phyloP scores from a whole-genome alignment of 106 monocot genomes.

The Acanthochlamys bracteata region DNA sequence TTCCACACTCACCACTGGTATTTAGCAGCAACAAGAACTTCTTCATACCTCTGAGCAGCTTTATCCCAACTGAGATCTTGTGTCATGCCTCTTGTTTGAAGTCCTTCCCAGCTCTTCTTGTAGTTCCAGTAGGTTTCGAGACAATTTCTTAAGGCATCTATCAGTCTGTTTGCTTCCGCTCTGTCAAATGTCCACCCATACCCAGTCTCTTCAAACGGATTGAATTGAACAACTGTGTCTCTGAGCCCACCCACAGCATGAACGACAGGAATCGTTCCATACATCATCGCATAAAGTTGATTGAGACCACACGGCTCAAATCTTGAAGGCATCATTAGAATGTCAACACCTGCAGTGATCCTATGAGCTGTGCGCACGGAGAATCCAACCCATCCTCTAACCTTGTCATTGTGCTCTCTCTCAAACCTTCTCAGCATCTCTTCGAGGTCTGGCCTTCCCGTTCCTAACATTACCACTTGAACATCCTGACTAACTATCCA shows the following conservation, averaged over 20 bases:
- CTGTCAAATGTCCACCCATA: constrained; percentile 79
- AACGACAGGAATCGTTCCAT: constrained; percentile 85
- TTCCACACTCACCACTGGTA: constrained; percentile 69
- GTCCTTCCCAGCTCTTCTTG: constrained; percentile 82
- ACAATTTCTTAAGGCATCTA: constrained; percentile 57
- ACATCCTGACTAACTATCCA: constrained; percentile 74
- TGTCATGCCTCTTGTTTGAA: constrained; percentile 73
- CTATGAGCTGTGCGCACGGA: constrained; percentile 71
- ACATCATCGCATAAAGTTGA: constrained; percentile 84
- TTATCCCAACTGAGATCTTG: constrained; percentile 89
- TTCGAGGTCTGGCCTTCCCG: constrained; percentile 73
- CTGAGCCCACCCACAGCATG: constrained; percentile 83
- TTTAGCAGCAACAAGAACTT: constrained; percentile 82
- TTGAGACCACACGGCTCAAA: constrained; percentile 95
- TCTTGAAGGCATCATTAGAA: constrained; percentile 84
- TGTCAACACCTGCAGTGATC: constrained; percentile 74
- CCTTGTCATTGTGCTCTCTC: constrained; percentile 37
- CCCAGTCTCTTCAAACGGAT: constrained; percentile 56
- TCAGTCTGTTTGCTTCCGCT: constrained; percentile 41
- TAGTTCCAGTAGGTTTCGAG: constrained; percentile 64
- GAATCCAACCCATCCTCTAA: constrained; percentile 81
- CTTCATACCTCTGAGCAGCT: constrained; percentile 71
- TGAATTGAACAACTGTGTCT: constrained; percentile 67
- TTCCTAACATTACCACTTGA: constrained; percentile 73
- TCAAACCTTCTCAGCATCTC: constrained; percentile 51